Base-by-base conservation (phyloP, 2,329 filamentous ascomycete species). In the Hymenoscyphus albidus region DNA sequence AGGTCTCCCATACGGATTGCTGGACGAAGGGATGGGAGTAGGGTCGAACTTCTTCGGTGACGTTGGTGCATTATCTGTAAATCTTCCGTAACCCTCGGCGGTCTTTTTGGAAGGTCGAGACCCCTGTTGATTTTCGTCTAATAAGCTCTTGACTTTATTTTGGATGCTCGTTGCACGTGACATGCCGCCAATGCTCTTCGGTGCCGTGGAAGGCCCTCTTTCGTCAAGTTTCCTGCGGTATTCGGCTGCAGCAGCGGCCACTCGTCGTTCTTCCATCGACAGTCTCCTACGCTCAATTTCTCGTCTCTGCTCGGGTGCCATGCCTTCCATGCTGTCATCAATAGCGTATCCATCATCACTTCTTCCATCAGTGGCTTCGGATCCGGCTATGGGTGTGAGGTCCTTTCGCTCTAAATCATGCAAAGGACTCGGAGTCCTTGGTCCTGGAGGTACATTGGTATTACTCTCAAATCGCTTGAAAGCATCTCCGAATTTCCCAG, bases 81-180 rank as follows among this genome's bases (percentile, higher is more conserved):
- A 97, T 66, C 88, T 88, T 7, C 95, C 95, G 75, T 98, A 98
- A 0, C 94, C 94, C 68, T 93, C 88, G 0, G 93, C 93, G 0
- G 92, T 97, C 69, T 88, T 87, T 35, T 85, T 83, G 14, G 83
- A 75, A 0, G 82, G 78, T 35, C 44, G 18, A n/a, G 44, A 51
- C 5, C 86, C 81, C 69, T 82, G 87, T 71, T 87, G 86, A 51
- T 89, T 92, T 73, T 97, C 93, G 66, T 88, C 88, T 16, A 99
- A 80, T 59, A 98, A 81, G 59, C 86, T 92, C 78, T 96, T 91
- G 62, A 99, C 92, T 68, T 94, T 89, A 74, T 91, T 93, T 75
- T 98, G 93, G 71, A 99, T 99, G 32, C 89, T 91, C n/a, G 88
- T 85, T 18, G 93, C 92, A 54, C 88, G 82, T 14, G 86, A 85